phyloP scores from a whole-genome alignment of 2,329 filamentous ascomycete genomes.

The Simplicillium aogashimaense region DNA sequence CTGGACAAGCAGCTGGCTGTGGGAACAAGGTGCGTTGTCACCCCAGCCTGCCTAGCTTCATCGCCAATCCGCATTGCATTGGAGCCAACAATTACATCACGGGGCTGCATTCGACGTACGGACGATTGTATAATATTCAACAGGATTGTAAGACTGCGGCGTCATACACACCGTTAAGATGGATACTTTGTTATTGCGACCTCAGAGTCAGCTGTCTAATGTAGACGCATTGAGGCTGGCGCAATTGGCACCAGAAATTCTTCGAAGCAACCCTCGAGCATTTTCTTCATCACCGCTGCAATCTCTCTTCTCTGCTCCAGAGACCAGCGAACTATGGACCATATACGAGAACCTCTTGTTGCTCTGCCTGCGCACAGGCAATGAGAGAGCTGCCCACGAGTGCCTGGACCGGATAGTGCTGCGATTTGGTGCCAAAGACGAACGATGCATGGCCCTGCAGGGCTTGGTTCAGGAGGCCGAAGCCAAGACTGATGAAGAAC shows the following conservation, averaged over 20 bases:
- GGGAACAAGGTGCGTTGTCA: conserved; percentile 2
- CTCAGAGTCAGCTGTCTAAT: conserved; percentile 43
- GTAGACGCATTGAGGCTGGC: conserved; percentile 45
- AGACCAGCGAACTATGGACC: conserved; percentile 74
- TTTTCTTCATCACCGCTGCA: conserved; percentile 43
- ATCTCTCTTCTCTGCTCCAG: conserved; percentile 46
- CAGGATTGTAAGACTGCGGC: not conserved
- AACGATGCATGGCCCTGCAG: conserved; percentile 73
- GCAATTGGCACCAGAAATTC: conserved; percentile 49
- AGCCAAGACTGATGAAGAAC: conserved; percentile 52
- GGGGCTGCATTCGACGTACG: not conserved
- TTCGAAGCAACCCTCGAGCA: conserved; percentile 42
- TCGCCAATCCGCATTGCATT: not conserved
- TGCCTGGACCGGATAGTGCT: conserved; percentile 66
- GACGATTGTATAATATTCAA: not conserved
- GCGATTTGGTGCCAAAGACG: conserved; percentile 77
- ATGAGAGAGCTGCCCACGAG: conserved; percentile 66
- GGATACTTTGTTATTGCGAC: conserved; percentile 43
- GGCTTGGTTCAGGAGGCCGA: conserved; percentile 80
- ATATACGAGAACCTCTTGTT: conserved; percentile 81
- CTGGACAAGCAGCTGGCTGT: not conserved
- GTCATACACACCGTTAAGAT: conserved; percentile 19
- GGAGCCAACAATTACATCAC: not conserved
- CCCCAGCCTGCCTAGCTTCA: not conserved
- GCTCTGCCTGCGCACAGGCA: conserved; percentile 73